Percentiles rank a stretch among this genome's conserved stretches.
phyloP scores from a whole-genome alignment of 2,329 filamentous ascomycete genomes.

The Ophiostoma quercus region DNA sequence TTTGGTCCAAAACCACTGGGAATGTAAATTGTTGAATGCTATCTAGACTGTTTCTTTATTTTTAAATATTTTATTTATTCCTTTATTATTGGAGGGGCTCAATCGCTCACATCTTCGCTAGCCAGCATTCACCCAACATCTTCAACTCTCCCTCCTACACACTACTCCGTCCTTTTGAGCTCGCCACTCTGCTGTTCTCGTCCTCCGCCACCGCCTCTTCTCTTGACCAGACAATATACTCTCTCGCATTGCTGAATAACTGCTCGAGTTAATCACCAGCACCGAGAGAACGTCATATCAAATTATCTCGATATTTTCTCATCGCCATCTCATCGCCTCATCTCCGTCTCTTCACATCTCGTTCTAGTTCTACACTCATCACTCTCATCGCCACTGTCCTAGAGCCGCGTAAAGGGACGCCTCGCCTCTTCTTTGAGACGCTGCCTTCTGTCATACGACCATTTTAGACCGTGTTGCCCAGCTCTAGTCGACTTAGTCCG shows the following conservation, averaged over 20 bases:
- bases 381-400: background rate
- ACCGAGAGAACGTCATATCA: background rate
- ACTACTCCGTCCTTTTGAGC: background rate
- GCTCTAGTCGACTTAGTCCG: conserved; percentile 13
- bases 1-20: background rate
- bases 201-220: background rate
- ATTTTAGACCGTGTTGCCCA: conserved; percentile 1
- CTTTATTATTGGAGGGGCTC: background rate
- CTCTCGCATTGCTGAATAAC: background rate
- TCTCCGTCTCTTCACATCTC: background rate
- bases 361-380: background rate
- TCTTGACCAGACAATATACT: background rate
- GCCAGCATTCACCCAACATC: background rate
- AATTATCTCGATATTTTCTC: background rate
- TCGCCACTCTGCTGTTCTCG: background rate
- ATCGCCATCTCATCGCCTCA: background rate
- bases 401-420: background rate
- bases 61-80: background rate
- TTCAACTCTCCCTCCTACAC: background rate
- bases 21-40: background rate
- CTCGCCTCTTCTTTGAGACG: background rate
- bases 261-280: background rate
- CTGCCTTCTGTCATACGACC: conserved; percentile 4
- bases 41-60: background rate
- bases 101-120: background rate